Base-by-base conservation (phyloP, 768 basidiomycete genomes). In the Cyclocybe cylindracea region DNA sequence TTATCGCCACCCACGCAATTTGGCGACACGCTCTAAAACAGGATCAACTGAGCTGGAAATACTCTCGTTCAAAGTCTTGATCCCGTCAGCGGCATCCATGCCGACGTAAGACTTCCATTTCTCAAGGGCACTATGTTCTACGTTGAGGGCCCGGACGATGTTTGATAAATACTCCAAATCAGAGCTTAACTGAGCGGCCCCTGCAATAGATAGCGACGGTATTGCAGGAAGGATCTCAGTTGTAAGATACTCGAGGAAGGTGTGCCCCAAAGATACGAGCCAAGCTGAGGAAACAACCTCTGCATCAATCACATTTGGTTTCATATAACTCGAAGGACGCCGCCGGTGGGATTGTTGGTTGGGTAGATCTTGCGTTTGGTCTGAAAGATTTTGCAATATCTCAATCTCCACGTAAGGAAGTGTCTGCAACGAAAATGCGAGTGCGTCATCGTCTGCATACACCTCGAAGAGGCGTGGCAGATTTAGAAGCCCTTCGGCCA, bases 401-500 rank as follows among this genome's bases (percentile, higher is more conserved):
- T 86, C 83, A 5, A 72, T 57, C 51, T 89, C 84, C 44, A 90
- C 66, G 59, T 83, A 82, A 0, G 89, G 92, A 8, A 98, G 72
- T 5, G 89, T 92, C 43, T 87, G 84, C 37, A 98, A 74, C 34
- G 91, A 93, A 69, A 94, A 97, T 2, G 86, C 83, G 7, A 98
- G 78, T 8, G 92, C 91, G 54, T 94, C 93, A 65, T 98, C 94
- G 51, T 88, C 87, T 6, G 89, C 91, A 62, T 97, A 96, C 13
- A 95, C 89, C 67, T 98, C 95, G 63, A 98, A 97, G 11, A 98
- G 73, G 50, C 94, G 74, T 2, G 96, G 93, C 2, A 99, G 82
- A 70, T 96, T 97, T 32, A 98, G 77, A 33, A 99, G 72, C n/a
- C 94, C 94, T 63, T 98, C 97, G 2, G 91, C 90, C 32, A 98